Evolutionary conservation across 352 stramenopile species (phyloP).

Genomic region (Globisporangium solare): DNA sequence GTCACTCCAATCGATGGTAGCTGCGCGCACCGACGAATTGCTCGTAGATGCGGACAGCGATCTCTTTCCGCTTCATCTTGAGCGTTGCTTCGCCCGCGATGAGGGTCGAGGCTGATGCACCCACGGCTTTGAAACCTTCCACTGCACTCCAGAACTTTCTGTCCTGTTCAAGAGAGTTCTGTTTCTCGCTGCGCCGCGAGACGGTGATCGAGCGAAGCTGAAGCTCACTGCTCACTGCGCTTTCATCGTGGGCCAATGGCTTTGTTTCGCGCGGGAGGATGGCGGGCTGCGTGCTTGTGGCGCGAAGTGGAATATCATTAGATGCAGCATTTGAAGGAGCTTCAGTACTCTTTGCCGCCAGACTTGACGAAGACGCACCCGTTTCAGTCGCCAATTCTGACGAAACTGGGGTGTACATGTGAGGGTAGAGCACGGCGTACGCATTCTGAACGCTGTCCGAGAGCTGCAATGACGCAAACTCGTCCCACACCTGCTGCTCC

Average conservation of each 20-base stretch:
- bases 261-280: neutral
- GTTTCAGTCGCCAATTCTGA: neutral
- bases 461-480: conserved; percentile 31
- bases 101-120: conserved; percentile 19
- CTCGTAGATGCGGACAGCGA: conserved; percentile 39
- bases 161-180: conserved; percentile 20
- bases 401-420: conserved; percentile 23
- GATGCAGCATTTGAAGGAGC: neutral
- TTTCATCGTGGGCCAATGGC: too few species aligned
- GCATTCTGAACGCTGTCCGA: conserved; percentile 46
- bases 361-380: neutral
- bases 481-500: conserved; percentile 35
- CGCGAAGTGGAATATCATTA: neutral
- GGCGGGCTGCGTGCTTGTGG: neutral
- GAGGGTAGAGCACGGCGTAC: conserved; percentile 53
- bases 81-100: conserved; percentile 36
- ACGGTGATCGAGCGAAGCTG: neutral
- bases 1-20: conserved; percentile 26
- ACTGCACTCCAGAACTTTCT: conserved; percentile 66
- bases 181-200: neutral
- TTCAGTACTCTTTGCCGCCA: neutral
- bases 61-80: conserved; percentile 27
- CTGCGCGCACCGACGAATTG: conserved; percentile 30
- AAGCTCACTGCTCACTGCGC: neutral
- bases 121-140: conserved; percentile 50